A percentile compares a stretch with the other conserved stretches of the same genome.
phyloP scores from a whole-genome alignment of 1,284 basidiomycete genomes.

The Athelia sp. region DNA sequence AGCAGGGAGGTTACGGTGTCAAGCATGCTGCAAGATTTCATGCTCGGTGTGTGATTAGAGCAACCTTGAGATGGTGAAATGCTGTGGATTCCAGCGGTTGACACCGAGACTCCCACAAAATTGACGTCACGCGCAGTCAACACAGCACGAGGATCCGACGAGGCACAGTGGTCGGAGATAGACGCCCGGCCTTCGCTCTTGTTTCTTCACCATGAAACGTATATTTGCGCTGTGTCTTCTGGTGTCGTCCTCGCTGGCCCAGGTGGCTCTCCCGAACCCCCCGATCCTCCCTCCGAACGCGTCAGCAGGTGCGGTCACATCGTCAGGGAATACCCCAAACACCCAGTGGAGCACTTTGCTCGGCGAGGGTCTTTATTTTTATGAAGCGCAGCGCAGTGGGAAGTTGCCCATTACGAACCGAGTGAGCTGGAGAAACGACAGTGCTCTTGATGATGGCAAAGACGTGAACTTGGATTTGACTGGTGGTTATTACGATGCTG shows the following conservation, averaged over 20 bases:
- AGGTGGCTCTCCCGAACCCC: constrained; percentile 57
- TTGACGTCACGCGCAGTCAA: constrained; percentile 2
- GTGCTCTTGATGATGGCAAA: constrained; percentile 70
- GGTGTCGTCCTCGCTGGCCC: constrained; percentile 29
- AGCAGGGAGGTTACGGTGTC: no score
- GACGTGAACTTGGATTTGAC: constrained; percentile 73
- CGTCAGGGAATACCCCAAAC: constrained; percentile 50
- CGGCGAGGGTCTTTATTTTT: constrained; percentile 82
- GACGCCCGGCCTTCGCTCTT: not conserved
- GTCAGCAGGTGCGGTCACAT: constrained; percentile 49
- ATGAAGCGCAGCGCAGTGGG: constrained; percentile 87
- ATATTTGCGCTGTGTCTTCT: constrained; percentile 14
- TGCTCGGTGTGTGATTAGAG: no score
- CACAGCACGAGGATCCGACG: no score
- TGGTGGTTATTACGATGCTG: constrained; percentile 92
- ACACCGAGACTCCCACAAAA: no score
- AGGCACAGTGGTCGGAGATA: no score
- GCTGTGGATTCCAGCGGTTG: no score
- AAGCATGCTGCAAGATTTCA: no score
- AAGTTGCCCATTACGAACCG: constrained; percentile 65
- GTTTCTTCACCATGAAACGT: constrained; percentile 16
- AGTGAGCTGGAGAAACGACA: constrained; percentile 85
- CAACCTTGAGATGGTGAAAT: no score
- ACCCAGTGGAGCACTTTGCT: constrained; percentile 78
- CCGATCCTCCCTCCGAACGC: constrained; percentile 61